Evolutionary conservation across 768 basidiomycete genomes (phyloP).

Genomic region (Boletus vinaceobasis): DNA sequence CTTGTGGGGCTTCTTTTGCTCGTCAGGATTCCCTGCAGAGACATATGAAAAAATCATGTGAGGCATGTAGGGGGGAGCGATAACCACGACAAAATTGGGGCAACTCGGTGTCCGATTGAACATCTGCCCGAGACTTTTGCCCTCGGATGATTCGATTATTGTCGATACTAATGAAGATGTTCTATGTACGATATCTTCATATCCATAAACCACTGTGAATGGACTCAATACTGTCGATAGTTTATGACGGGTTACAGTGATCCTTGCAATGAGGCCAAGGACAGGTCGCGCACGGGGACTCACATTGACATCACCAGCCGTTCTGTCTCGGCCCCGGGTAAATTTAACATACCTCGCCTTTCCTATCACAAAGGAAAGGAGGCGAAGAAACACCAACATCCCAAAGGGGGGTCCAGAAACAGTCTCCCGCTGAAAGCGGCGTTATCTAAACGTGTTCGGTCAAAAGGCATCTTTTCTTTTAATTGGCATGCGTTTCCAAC

Average conservation of each 20-base stretch:
- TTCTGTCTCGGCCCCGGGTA: neutral
- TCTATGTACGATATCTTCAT: neutral
- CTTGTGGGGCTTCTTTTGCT: constrained; percentile 24
- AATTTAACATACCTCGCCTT: neutral
- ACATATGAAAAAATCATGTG: constrained; percentile 22
- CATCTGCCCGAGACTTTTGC: neutral
- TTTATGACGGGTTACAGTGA: neutral
- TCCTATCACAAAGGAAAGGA: neutral
- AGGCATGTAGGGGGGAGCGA: neutral
- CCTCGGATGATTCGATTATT: neutral
- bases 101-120: neutral
- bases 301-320: neutral
- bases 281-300: neutral
- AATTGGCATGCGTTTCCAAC: neutral
- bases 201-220: neutral
- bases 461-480: neutral
- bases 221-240: neutral
- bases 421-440: neutral
- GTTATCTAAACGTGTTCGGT: neutral
- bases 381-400: neutral
- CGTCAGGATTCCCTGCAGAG: constrained; percentile 28
- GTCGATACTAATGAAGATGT: neutral
- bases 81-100: no score
- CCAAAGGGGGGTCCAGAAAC: no score
- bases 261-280: neutral